Base-by-base conservation (phyloP, 805 yeast species). In the Candida oleophila region DNA sequence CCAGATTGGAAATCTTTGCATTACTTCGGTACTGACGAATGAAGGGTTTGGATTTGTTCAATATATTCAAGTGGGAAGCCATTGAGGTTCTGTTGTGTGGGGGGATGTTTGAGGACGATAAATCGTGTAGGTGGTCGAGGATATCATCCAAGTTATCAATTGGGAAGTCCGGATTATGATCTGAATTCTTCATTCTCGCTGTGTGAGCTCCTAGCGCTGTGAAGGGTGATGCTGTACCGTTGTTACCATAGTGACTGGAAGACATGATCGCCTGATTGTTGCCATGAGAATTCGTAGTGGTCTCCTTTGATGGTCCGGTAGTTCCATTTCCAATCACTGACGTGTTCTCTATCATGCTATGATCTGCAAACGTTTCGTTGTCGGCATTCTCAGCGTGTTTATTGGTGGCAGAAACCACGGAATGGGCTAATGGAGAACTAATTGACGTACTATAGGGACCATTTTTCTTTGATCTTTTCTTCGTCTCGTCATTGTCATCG, bases 11-110 rank as follows among this genome's bases (percentile, higher is more conserved):
- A 14, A 59, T 54, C 37, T 60, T 60, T 15, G 62, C 55, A 4
- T 60, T 51, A 3, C 56, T 54, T 19, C 61, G 53, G 8, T 66
- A 61, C 39, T 59, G 65, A n/a, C 58, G 55, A n/a, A 68, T 53
- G 22, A 64, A 51, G 8, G 62, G 62, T 44, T 56, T 57, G 1
- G 68, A 58, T 28, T 52, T 59, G 38, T 48, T 52, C 15, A 59
- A 56, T 28, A 52, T 49, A 28, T 51, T 49, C n/a, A 50, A 52
- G 32, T 58, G 56, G 28, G 59, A 55, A 12, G 47, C 40, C 20
- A 60, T 53, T 0, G 66, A 55, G n/a, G 55, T 50, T 5, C 54
- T 45, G 14, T 48, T 55, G 30, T 48, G 42, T 4, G 58, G 54
- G 11, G 44, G 32, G 8, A 46, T 46, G 1, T 56, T 48, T 2